Evolutionary conservation across 495 filamentous ascomycete genomes (phyloP).

Genomic region (Lepraria neglecta): DNA sequence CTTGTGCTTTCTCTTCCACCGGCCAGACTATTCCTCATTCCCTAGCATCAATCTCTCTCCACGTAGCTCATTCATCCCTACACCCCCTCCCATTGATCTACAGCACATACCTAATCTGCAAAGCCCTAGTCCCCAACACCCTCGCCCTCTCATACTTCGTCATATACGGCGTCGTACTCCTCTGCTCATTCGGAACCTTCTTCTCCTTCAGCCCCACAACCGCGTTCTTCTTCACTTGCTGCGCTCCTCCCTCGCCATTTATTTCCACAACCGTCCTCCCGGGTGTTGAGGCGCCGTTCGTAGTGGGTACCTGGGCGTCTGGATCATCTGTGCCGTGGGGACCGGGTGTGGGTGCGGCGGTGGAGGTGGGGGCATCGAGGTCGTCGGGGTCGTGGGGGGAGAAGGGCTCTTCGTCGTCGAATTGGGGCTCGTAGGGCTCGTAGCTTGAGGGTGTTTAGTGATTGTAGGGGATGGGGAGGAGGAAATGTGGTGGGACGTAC

Average conservation of each 20-base stretch:
- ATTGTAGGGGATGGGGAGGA: neutral
- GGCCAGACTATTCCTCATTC: neutral
- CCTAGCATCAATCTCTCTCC: slow-evolving; percentile 10
- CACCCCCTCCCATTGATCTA: neutral
- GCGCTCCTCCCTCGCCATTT: slow-evolving; percentile 39
- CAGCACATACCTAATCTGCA: slow-evolving; percentile 85
- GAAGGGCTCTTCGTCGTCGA: slow-evolving; percentile 63
- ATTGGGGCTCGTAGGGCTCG: slow-evolving; percentile 52
- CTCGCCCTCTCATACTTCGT: slow-evolving; percentile 97
- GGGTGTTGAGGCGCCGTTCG: slow-evolving; percentile 31
- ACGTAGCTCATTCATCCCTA: slow-evolving; percentile 1
- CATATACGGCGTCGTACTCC: slow-evolving; percentile 95
- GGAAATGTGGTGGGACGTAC: slow-evolving; percentile 26
- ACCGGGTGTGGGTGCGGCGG: slow-evolving; percentile 33
- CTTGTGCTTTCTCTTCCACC: neutral
- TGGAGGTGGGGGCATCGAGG: slow-evolving; percentile 44
- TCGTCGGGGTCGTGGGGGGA: slow-evolving; percentile 52
- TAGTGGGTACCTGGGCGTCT: slow-evolving; percentile 36
- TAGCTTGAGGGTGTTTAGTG: slow-evolving; percentile 27
- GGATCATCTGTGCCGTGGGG: slow-evolving; percentile 51
- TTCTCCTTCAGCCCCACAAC: slow-evolving; percentile 70
- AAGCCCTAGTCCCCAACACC: slow-evolving; percentile 82
- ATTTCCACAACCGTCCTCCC: slow-evolving; percentile 44
- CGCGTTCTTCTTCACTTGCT: slow-evolving; percentile 40
- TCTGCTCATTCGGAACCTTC: slow-evolving; percentile 81